These are phyloP conservation scores for Penicillium sp. DNA, from an alignment of 2,329 filamentous ascomycete genomes.

Conservation along the genomic window DNA sequence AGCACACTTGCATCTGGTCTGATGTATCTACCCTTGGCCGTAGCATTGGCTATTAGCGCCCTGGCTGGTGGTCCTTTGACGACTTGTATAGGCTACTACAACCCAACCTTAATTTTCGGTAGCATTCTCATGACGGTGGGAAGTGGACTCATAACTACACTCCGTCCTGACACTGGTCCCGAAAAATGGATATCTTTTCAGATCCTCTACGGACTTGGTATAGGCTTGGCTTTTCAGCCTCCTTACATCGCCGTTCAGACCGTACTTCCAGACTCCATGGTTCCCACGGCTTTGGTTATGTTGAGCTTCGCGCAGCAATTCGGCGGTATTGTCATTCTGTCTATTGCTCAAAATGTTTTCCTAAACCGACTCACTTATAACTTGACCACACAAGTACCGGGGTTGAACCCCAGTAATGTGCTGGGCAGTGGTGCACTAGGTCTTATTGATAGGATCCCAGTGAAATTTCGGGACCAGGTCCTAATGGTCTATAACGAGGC, in stretches of 20 bases:
- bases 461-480: neutral
- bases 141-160: neutral
- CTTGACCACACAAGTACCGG: neutral
- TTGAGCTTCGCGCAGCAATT: neutral
- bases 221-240: slow-evolving; percentile 1
- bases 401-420: neutral
- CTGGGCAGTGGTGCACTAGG: neutral
- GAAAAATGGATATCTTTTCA: neutral
- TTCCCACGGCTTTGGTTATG: neutral
- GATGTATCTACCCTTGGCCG: slow-evolving; percentile 6
- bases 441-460: neutral
- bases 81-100: neutral
- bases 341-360: neutral
- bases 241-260: neutral
- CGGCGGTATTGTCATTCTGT: neutral
- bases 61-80: neutral
- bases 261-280: neutral
- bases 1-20: slow-evolving; percentile 2
- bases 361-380: neutral
- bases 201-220: slow-evolving; percentile 1
- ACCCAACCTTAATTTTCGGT: neutral
- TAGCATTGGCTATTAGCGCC: neutral
- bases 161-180: neutral
- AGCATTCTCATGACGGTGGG: neutral
- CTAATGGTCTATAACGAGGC: neutral